A percentile compares a stretch with the other conserved stretches of the same genome.
Evolutionary conservation across 108 stramenopile species (phyloP).

Genomic region (Thalassiosira profunda): DNA sequence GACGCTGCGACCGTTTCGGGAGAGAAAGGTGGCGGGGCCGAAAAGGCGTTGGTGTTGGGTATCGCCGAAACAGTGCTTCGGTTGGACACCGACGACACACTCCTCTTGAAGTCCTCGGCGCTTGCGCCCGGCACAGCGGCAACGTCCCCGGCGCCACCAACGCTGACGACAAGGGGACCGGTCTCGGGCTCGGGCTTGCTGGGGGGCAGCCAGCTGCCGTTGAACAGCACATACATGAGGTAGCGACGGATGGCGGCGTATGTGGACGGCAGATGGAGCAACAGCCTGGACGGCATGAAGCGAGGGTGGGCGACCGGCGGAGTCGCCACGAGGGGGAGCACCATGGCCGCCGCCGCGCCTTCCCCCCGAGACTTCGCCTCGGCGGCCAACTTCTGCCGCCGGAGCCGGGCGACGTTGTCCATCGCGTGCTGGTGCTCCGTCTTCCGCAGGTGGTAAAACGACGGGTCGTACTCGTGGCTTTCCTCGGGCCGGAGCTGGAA

Average conservation of each 20-base stretch:
- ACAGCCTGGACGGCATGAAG: conserved; percentile 77
- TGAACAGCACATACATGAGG: conserved; percentile 86
- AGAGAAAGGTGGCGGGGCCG: too few relatives aligned
- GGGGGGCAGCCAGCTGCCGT: conserved; percentile 88
- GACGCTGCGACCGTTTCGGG: conserved; percentile 73
- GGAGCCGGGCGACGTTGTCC: conserved; percentile 84
- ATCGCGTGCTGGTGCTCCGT: conserved; percentile 96
- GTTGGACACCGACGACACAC: conserved; percentile 37
- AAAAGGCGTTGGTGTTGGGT: neutral
- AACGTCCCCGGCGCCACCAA: conserved; percentile 41
- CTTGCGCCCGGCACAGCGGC: conserved; percentile 20
- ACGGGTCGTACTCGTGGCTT: conserved; percentile 93
- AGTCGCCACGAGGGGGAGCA: conserved; percentile 78
- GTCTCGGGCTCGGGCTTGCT: conserved; percentile 58
- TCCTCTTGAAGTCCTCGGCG: conserved; percentile 9
- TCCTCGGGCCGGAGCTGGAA: conserved; percentile 82
- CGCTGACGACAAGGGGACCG: conserved; percentile 19
- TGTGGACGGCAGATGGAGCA: conserved; percentile 82
- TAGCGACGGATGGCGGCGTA: conserved; percentile 87
- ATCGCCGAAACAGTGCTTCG: conserved; percentile 37
- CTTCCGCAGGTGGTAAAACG: conserved; percentile 85
- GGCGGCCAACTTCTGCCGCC: conserved; percentile 85
- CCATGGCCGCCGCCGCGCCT: conserved; percentile 21
- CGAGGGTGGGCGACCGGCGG: conserved; percentile 89
- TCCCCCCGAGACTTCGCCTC: too few relatives aligned